Conservation (phyloP, 768 basidiomycete species). For the Macrolepiota dolichaula region DNA sequence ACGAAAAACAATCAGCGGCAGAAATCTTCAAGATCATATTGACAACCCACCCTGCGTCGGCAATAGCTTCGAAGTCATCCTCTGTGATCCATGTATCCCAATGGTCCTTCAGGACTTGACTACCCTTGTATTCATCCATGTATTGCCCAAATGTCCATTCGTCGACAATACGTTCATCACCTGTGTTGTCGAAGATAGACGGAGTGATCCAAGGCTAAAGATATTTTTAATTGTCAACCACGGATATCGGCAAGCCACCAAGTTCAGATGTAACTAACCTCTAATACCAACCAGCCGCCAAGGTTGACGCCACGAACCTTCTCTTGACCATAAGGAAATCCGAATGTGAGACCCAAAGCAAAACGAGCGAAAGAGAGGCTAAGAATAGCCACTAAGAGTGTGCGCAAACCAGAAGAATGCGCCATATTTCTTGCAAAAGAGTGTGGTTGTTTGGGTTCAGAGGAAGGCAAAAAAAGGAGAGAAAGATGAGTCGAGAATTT, state of each 20-base stretch:
- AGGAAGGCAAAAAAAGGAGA: neutral
- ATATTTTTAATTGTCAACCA: neutral
- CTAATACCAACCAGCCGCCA: slow-evolving; percentile 55
- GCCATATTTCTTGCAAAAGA: neutral
- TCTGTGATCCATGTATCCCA: slow-evolving; percentile 85
- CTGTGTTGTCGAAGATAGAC: slow-evolving; percentile 64
- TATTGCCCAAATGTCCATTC: slow-evolving; percentile 74
- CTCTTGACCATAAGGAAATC: slow-evolving; percentile 67
- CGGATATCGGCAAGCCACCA: neutral
- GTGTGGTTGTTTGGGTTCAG: slow-evolving; percentile 11
- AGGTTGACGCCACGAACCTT: slow-evolving; percentile 82
- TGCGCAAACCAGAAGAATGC: slow-evolving; percentile 1
- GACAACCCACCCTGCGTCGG: slow-evolving; percentile 60
- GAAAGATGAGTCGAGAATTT: neutral
- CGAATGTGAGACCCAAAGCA: slow-evolving; percentile 33
- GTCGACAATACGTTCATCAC: slow-evolving; percentile 59
- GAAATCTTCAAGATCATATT: neutral
- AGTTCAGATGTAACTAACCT: slow-evolving; percentile 30
- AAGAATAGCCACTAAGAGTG: slow-evolving; percentile 13
- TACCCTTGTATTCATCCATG: slow-evolving; percentile 48
- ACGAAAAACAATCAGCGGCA: neutral
- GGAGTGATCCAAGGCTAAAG: slow-evolving; percentile 73
- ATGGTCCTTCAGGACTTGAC: slow-evolving; percentile 48
- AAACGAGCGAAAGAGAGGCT: slow-evolving; percentile 18
- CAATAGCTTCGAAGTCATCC: slow-evolving; percentile 68